Base-by-base conservation (phyloP, 306 rosid species). In the Ochetophila trinervis region DNA sequence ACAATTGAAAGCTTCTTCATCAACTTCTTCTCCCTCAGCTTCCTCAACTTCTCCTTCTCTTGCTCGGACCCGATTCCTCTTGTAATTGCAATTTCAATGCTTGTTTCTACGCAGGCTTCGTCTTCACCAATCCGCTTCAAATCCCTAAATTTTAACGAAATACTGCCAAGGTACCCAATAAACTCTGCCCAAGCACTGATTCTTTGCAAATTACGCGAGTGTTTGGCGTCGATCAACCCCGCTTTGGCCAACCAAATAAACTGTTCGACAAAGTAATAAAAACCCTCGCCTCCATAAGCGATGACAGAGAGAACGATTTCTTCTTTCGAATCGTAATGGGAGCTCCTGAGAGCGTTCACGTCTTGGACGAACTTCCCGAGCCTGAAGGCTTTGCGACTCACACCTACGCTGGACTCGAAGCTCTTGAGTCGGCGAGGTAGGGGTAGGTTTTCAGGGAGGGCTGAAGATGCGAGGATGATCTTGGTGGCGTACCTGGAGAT, bases 291-390 rank as follows among this genome's bases (percentile, higher is more conserved):
- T 23, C 95, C 96, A 65, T 87, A 82, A 27, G 98, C 93, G 40
- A 89, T 59, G 17, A 87, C 0, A 0, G 87, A 54, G 72, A 68
- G 67, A 18, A 70, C 21, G 4, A 81, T 36, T 0, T 82, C 79
- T 35, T 44, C 66, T 3, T 30, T 63, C 34, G 86, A 81, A 50
- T 83, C 83, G 10, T 62, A 67, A n/a, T 66, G 80, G 10, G 87
- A 34, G 64, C 21, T 72, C 47, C 85, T 53, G 1, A 92, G 66
- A 13, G 95, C 88, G 86, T 92, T 89, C 47, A 92, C 69, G 78
- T 89, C 91, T 57, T 92, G 96, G 57, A 92, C 80, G 74, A 92
- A 92, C 58, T 92, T 92, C 0, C 98, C 95, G 59, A 92, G 89
- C 21, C 98, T 44, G 82, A 92, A 89, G 78, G 98, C 93, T 17